Percentiles rank a stretch among this genome's conserved stretches.
Conservation (phyloP, 441 rosid species). For the Adansonia madagascariensis region DNA sequence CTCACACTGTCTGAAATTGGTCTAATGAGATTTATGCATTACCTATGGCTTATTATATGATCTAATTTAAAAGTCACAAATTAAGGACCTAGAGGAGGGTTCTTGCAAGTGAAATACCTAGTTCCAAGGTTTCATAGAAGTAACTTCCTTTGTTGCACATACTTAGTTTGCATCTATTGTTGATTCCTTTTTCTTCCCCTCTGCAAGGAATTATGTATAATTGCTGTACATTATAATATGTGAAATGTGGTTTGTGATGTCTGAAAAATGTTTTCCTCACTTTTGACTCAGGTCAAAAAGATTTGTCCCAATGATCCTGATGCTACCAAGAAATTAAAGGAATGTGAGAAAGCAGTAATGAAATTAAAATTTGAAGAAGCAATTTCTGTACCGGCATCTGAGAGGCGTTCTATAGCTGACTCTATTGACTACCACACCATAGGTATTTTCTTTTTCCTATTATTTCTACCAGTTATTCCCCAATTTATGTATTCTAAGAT, state of each 20-base stretch:
- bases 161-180: background rate
- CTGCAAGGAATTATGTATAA: background rate
- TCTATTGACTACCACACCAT: conserved; percentile 77
- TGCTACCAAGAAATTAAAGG: conserved; percentile 83
- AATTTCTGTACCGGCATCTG: conserved; percentile 73
- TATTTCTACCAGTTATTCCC: background rate
- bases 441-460: conserved; percentile 48
- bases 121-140: conserved; percentile 8
- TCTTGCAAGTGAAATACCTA: conserved; percentile 8
- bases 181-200: background rate
- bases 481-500: conserved; percentile 7
- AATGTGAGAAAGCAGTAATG: conserved; percentile 94
- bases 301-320: conserved; percentile 92
- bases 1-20: background rate
- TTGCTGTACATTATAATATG: background rate
- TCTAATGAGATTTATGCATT: conserved; percentile 1
- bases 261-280: conserved; percentile 17
- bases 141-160: conserved; percentile 12
- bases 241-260: conserved; percentile 19
- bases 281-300: conserved; percentile 64
- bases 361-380: conserved; percentile 97
- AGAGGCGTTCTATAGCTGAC: conserved; percentile 77
- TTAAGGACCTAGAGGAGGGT: conserved; percentile 8
- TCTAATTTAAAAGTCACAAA: conserved; percentile 4
- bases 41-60: background rate